Percentiles rank a stretch among this genome's conserved stretches.
Evolutionary conservation across 306 rosid species (phyloP).

Genomic region (Geum urbanum): DNA sequence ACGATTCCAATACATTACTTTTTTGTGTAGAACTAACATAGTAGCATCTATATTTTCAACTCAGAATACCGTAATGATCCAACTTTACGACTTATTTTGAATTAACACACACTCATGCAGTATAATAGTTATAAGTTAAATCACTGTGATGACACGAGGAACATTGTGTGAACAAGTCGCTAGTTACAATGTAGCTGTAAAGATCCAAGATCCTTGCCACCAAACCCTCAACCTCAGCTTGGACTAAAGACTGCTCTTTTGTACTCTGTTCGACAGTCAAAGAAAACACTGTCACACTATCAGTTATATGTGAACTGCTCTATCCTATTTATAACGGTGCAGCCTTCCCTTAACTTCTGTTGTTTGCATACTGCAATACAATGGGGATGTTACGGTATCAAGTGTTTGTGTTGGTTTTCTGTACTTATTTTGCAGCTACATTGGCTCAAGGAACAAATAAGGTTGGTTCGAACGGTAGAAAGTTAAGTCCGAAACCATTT

Average conservation of each 20-base stretch:
- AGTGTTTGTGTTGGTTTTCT: constrained; percentile 20
- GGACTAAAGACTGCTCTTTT: constrained; percentile 6
- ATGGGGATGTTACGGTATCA: constrained; percentile 22
- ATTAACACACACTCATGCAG: no score
- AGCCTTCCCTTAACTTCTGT: neutral
- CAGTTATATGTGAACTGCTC: neutral
- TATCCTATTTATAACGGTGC: neutral
- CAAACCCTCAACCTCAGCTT: constrained; percentile 21
- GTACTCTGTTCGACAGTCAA: no score
- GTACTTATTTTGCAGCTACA: constrained; percentile 17
- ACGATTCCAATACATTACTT: no score
- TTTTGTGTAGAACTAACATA: no score
- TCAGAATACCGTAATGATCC: no score
- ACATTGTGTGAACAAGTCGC: no score
- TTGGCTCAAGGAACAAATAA: constrained; percentile 37
- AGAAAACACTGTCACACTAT: neutral
- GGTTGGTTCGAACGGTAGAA: constrained; percentile 50
- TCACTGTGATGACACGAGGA: no score
- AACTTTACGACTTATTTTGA: no score
- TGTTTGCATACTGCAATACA: constrained; percentile 1
- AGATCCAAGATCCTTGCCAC: no score
- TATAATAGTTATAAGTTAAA: no score
- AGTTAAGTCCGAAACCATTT: constrained; percentile 31
- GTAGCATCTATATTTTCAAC: no score
- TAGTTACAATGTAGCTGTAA: no score